These are phyloP conservation scores for Porphyrellus cyaneotinctus DNA, from an alignment of 768 basidiomycete species.

Conservation along the genomic window DNA sequence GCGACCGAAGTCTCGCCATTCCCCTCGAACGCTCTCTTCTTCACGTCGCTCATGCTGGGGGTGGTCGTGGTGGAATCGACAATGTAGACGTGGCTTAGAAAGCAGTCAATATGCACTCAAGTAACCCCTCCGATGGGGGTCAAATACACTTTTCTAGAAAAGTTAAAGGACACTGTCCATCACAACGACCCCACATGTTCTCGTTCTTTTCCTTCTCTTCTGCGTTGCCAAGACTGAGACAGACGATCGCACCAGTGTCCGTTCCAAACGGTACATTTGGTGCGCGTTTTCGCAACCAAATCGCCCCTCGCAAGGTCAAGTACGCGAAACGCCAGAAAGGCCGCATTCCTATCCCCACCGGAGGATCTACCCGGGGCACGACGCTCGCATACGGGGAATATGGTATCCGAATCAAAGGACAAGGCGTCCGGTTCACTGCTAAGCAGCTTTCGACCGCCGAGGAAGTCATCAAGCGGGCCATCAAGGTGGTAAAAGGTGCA, in stretches of 20 bases:
- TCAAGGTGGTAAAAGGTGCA: slow-evolving; percentile 85
- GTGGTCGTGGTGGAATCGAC: slow-evolving; percentile 7
- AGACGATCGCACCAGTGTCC: slow-evolving; percentile 4
- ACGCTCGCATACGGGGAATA: slow-evolving; percentile 89
- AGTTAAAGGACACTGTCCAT: background rate
- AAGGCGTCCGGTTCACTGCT: slow-evolving; percentile 76
- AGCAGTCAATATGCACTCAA: background rate
- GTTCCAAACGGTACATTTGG: slow-evolving; percentile 17
- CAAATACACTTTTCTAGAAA: background rate
- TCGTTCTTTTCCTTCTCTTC: slow-evolving; percentile 18
- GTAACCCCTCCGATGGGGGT: slow-evolving; percentile 22
- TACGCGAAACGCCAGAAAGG: slow-evolving; percentile 91
- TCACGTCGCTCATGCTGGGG: slow-evolving; percentile 54
- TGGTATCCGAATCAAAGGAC: slow-evolving; percentile 84
- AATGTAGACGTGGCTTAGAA: background rate
- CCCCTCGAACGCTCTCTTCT: slow-evolving; percentile 58
- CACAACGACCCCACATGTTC: slow-evolving; percentile 16
- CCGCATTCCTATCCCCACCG: slow-evolving; percentile 75
- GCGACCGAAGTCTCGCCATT: slow-evolving; percentile 43
- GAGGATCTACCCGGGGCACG: slow-evolving; percentile 91
- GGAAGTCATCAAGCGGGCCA: slow-evolving; percentile 83
- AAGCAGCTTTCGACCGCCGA: slow-evolving; percentile 87
- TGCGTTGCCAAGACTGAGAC: slow-evolving; percentile 14
- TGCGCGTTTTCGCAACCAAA: slow-evolving; percentile 46
- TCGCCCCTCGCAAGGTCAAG: slow-evolving; percentile 82